Conservation (phyloP, 2,329 filamentous ascomycete species). For the Clathrospora elynae region DNA sequence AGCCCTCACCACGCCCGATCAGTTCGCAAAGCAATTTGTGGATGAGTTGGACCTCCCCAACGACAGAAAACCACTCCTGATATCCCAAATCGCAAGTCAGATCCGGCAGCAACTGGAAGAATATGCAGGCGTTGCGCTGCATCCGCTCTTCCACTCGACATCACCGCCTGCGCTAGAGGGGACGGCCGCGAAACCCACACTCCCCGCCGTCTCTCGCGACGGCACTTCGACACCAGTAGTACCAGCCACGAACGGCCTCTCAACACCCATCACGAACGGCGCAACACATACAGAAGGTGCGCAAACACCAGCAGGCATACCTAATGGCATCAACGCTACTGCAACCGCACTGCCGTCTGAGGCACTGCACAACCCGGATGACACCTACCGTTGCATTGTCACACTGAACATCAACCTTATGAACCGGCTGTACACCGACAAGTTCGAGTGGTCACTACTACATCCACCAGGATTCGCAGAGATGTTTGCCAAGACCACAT, state of each 20-base stretch:
- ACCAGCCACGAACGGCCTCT: slow-evolving; percentile 59
- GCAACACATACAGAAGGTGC: slow-evolving; percentile 49
- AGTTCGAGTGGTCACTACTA: slow-evolving; percentile 95
- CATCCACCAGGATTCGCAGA: slow-evolving; percentile 92
- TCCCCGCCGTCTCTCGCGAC: slow-evolving; percentile 55
- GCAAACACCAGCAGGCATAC: slow-evolving; percentile 53
- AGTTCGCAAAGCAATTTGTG: slow-evolving; percentile 88
- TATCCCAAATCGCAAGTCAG: slow-evolving; percentile 85
- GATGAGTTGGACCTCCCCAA: slow-evolving; percentile 92
- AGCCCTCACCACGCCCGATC: slow-evolving; percentile 88
- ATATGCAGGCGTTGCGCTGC: slow-evolving; percentile 90
- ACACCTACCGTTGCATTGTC: slow-evolving; percentile 92
- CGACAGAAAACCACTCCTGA: slow-evolving; percentile 64
- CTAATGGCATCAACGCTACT: slow-evolving; percentile 68
- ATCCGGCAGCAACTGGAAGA: slow-evolving; percentile 95
- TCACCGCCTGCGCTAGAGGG: slow-evolving; percentile 39
- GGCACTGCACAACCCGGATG: slow-evolving; percentile 84
- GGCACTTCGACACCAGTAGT: slow-evolving; percentile 56
- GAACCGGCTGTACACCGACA: slow-evolving; percentile 92
- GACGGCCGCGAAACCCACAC: slow-evolving; percentile 39
- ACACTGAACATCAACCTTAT: slow-evolving; percentile 88
- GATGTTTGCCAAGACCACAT: slow-evolving; percentile 88
- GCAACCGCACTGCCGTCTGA: slow-evolving; percentile 69
- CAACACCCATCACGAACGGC: slow-evolving; percentile 59
- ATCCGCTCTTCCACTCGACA: slow-evolving; percentile 82